These are phyloP conservation scores for Pythium vanterpoolii DNA, from an alignment of 352 stramenopile species.

Conservation along the genomic window DNA sequence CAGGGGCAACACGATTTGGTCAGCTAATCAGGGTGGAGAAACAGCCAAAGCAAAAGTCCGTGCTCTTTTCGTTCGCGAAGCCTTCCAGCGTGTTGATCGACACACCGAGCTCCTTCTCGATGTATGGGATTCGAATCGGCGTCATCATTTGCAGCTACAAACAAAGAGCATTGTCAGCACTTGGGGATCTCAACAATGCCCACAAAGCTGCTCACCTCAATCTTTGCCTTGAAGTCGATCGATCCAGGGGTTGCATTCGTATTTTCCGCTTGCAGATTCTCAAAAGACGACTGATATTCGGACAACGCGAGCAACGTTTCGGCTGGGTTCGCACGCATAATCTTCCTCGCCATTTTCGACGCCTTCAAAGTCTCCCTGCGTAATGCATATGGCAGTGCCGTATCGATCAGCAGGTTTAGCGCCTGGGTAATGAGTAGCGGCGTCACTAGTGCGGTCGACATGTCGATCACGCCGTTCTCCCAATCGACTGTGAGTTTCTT, in stretches of 20 bases:
- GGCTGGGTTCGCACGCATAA: conserved; percentile 77
- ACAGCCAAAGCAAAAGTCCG: conserved; percentile 1
- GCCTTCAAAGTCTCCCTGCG: conserved; percentile 58
- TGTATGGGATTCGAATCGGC: conserved; percentile 84
- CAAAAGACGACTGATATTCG: conserved; percentile 80
- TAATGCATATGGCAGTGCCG: conserved; percentile 62
- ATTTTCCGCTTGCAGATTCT: conserved; percentile 45
- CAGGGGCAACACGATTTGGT: not conserved
- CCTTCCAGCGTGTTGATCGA: conserved; percentile 75
- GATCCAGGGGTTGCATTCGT: conserved; percentile 23
- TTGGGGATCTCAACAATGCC: not conserved
- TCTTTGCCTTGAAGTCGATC: conserved; percentile 74
- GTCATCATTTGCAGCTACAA: conserved; percentile 85
- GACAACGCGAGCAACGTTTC: conserved; percentile 79
- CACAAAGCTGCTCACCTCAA: conserved; percentile 45
- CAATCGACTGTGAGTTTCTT: conserved; percentile 80
- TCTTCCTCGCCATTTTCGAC: conserved; percentile 74
- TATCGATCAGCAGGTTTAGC: conserved; percentile 84
- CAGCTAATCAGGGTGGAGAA: not conserved
- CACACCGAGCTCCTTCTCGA: conserved; percentile 71
- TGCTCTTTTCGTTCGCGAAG: conserved; percentile 81
- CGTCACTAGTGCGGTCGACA: conserved; percentile 85
- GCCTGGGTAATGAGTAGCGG: conserved; percentile 82
- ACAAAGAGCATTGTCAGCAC: not conserved
- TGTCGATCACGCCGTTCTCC: conserved; percentile 83